A percentile compares a stretch with the other conserved stretches of the same genome.
Evolutionary conservation across 345 rosid species (phyloP).

Genomic region (Acer saccharum): DNA sequence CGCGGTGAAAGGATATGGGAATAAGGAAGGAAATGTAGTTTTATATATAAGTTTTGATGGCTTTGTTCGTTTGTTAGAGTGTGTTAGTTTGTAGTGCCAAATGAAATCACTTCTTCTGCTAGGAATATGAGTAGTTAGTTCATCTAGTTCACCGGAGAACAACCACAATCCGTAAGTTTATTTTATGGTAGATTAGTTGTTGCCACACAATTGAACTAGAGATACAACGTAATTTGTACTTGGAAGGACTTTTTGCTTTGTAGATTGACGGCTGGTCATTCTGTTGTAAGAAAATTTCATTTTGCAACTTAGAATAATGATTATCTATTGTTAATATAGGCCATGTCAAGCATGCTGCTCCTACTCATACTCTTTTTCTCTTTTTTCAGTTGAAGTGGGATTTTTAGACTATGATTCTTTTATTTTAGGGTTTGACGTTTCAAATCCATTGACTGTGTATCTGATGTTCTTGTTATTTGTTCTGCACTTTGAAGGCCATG

Average conservation of each 20-base stretch:
- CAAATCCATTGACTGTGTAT: not conserved
- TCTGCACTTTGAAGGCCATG: slow-evolving; percentile 39
- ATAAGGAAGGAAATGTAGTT: not conserved
- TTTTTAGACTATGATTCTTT: not conserved
- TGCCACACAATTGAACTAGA: not conserved
- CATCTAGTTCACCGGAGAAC: not conserved
- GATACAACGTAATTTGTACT: not conserved
- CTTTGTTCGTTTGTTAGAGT: not conserved
- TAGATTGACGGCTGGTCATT: not conserved
- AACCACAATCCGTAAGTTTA: not conserved
- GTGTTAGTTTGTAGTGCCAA: not conserved
- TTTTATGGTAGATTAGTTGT: not conserved
- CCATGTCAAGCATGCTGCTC: not conserved
- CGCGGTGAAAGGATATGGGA: too few relatives aligned
- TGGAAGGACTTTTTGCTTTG: not conserved
- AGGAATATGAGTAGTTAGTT: not conserved
- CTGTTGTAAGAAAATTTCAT: not conserved
- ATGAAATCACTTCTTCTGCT: not conserved
- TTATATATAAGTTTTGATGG: too few relatives aligned
- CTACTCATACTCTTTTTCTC: too few relatives aligned
- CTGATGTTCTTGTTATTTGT: not conserved
- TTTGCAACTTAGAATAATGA: not conserved
- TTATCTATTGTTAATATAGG: not conserved
- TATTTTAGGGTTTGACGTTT: not conserved
- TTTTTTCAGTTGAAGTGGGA: not conserved